Evolutionary conservation across 768 basidiomycete genomes (phyloP), one percentile per base, ranked within the genome.

Genomic region (Amanita pseudoporphyria): DNA sequence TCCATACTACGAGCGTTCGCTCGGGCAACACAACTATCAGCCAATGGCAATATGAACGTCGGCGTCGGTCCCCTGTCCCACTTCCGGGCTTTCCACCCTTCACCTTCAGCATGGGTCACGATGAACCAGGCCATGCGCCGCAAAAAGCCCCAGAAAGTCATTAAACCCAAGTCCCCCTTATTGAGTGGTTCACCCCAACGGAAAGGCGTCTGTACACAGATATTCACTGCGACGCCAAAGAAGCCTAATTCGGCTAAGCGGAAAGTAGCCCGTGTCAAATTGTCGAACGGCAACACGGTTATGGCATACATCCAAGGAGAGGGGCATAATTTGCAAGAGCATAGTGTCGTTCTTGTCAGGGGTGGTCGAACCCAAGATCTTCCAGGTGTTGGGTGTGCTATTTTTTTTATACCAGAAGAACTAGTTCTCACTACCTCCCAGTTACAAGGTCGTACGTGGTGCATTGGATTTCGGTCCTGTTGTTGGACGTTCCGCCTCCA

Each of bases 171-270:
- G 57, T 83, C 94, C 0, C 96, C 96, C 0, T 78, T 94, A 9
- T 77, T 99, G 14, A 71, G 86, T 47, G 71, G 64, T 21, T 84
- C 79, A 60, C 88, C 87, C 6, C 94, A 97, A 69, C 79, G 81
- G 59, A 96, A 96, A 62, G 96, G 89, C 41, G 93, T 99, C 53
- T 89, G 89, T 64, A 79, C 84, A 35, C 80, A 82, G 55, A 73
- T 91, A 35, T 79, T 82, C 57, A 88, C 82, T 46, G 79, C 77
- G 56, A 88, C 82, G 58, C 96, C 96, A 19, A 96, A 92, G 73
- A 99, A 99, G 62, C 96, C 96, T 54, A 99, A 99, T 67, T 98
- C 95, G 9, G 94, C 94, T 32, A 92, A 96, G 62, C 89, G 96
- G 53, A 98, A 97, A 71, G 90, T 98, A 50, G 93, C 93, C 38